A percentile compares a stretch with the other conserved stretches of the same genome.
Conservation (phyloP, 202 grass and related monocot genomes). For the Schoenoplectus triqueter region DNA sequence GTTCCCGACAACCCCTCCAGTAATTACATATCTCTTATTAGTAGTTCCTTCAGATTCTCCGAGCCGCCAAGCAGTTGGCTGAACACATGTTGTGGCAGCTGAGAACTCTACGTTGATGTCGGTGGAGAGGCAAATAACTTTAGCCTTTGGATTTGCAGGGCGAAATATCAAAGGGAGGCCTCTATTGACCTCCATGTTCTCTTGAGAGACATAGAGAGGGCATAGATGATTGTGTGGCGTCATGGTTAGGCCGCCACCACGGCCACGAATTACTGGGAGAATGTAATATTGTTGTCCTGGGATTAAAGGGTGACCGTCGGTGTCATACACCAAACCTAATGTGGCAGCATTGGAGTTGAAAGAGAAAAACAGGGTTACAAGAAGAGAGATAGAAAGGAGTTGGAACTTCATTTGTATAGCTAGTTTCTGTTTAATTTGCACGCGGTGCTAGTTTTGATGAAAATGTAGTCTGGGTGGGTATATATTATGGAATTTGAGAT, state of each 20-base stretch:
- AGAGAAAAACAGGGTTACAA: slow-evolving; percentile 35
- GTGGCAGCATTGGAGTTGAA: slow-evolving; percentile 32
- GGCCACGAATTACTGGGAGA: slow-evolving; percentile 40
- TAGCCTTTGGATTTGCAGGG: not conserved
- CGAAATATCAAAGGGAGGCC: slow-evolving; percentile 47
- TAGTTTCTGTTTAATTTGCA: not conserved
- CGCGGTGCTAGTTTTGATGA: not conserved
- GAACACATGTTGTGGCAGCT: slow-evolving; percentile 54
- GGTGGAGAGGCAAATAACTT: slow-evolving; percentile 42
- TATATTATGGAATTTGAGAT: not conserved
- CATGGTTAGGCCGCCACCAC: slow-evolving; percentile 60
- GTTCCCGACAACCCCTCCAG: slow-evolving; percentile 19
- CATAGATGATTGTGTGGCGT: slow-evolving; percentile 29
- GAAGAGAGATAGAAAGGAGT: slow-evolving; percentile 8
- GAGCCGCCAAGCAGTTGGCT: slow-evolving; percentile 63
- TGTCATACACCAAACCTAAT: slow-evolving; percentile 51
- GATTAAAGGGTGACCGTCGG: slow-evolving; percentile 48
- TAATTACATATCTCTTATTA: slow-evolving; percentile 42
- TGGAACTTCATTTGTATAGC: not conserved
- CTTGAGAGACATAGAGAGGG: slow-evolving; percentile 67
- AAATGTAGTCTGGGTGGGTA: not conserved
- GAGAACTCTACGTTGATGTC: slow-evolving; percentile 64
- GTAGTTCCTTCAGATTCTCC: slow-evolving; percentile 1
- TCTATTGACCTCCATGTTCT: slow-evolving; percentile 20
- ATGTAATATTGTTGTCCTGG: slow-evolving; percentile 56